phyloP scores from a whole-genome alignment of 75 land plant species.

The Picea glauca region DNA sequence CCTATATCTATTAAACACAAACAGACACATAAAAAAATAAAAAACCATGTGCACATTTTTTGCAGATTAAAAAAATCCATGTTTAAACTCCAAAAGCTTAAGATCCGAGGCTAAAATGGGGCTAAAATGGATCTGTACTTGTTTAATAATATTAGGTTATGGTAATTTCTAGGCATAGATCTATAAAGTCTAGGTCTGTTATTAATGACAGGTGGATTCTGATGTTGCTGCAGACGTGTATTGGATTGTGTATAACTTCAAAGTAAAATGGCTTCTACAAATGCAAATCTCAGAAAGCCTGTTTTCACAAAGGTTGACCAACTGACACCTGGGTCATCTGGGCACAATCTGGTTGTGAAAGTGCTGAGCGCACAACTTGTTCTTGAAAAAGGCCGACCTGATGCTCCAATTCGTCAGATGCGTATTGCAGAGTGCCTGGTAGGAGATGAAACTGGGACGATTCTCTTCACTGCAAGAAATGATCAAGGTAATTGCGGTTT shows the following conservation, averaged over 20 bases:
- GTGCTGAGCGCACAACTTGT: constrained; percentile 49
- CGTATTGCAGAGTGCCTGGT: constrained; percentile 69
- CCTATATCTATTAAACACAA: too few species aligned
- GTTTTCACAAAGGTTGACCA: constrained; percentile 61
- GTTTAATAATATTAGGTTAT: too few species aligned
- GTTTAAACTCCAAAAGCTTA: too few species aligned
- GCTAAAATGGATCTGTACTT: too few species aligned
- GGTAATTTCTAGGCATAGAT: too few species aligned
- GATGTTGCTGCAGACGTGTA: too few species aligned
- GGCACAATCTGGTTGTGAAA: constrained; percentile 58
- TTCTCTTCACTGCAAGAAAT: constrained; percentile 69
- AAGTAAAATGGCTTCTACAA: constrained; percentile 33
- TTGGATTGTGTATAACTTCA: neutral
- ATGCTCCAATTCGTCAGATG: constrained; percentile 42
- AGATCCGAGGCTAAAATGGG: too few species aligned
- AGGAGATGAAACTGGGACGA: constrained; percentile 65
- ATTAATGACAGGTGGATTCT: too few species aligned
- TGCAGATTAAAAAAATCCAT: too few species aligned
- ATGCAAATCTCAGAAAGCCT: constrained; percentile 45
- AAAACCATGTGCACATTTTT: too few species aligned
- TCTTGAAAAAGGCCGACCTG: constrained; percentile 41
- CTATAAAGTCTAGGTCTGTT: too few species aligned
- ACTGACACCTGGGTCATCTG: constrained; percentile 58
- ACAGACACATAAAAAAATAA: too few species aligned
- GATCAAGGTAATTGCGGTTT: constrained; percentile 42